These are phyloP conservation scores for Friedmanniomyces endolithicus DNA, from an alignment of 495 filamentous ascomycete species.

Conservation along the genomic window DNA sequence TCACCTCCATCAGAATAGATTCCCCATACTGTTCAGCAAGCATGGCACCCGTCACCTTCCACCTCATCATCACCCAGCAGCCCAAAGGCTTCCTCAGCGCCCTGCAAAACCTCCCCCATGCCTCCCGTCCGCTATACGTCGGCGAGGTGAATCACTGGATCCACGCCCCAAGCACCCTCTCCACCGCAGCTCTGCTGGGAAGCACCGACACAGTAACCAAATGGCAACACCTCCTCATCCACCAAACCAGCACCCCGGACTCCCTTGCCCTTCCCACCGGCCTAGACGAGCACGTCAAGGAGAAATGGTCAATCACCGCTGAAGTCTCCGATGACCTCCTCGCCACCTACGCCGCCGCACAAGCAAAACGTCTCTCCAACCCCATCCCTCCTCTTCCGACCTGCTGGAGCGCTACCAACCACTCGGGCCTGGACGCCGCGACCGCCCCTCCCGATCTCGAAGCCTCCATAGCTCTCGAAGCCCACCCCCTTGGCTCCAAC, in stretches of 20 bases:
- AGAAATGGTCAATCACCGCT: constrained; percentile 7
- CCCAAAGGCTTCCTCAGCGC: background rate
- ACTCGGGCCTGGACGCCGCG: constrained; percentile 10
- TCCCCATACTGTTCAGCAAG: background rate
- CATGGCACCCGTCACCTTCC: constrained; percentile 8
- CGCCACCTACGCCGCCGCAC: background rate
- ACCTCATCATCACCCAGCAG: background rate
- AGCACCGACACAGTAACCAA: background rate
- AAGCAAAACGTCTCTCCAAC: background rate
- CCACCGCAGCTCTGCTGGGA: background rate
- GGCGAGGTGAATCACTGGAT: constrained; percentile 9
- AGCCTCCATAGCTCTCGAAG: constrained; percentile 1
- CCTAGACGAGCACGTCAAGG: background rate
- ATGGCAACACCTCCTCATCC: constrained; percentile 7
- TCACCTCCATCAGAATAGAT: background rate
- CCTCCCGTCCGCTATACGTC: constrained; percentile 2
- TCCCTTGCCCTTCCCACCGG: background rate
- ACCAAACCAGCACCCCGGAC: background rate
- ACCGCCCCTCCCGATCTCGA: constrained; percentile 3
- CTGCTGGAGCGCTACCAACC: constrained; percentile 1
- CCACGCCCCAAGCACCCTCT: background rate
- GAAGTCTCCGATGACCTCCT: background rate
- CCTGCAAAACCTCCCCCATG: background rate
- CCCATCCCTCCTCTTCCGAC: constrained; percentile 1
- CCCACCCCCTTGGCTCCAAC: constrained; percentile 2